Base-by-base conservation (phyloP, 129 eudicot genomes). In the Artemisia annua region DNA sequence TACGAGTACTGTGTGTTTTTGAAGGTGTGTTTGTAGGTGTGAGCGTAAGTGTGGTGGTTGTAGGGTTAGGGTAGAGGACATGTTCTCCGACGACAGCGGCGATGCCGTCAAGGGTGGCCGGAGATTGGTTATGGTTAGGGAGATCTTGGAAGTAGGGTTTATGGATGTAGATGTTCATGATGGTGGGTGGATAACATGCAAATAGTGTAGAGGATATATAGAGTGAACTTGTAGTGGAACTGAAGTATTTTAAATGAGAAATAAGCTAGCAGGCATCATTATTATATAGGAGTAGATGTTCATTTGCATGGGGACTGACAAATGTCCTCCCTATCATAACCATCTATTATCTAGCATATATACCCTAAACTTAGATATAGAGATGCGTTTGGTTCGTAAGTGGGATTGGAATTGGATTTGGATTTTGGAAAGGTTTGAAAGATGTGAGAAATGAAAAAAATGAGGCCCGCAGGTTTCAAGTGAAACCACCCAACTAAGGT, bases 21-120 rank as follows among this genome's bases (percentile, higher is more conserved):
- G 43, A 4, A 60, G 8, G 10, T 19, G 61, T 28, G 20, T 11
- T 7, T 11, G 57, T 69, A 14, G 43, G 5, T 26, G 55, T 67
- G 13, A n/a, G 4, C 11, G 57, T 69, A 13, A 24, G 2, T 26
- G 55, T 67, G 9, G 16, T 11, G 12, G 64, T 1, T 11, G 64
- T 16, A 13, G 74, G 7, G 14, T 39, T 79, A 11, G 83, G 85
- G 66, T 77, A 86, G 16, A 77, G 81, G 7, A 85, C 48, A 7
- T 85, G 87, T 61, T 92, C 88, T 3, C 96, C 96, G 4, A 92
- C 98, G 58, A 92, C 78, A 0, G 96, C 98, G 11, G 94, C 98
- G 3, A 92, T 92, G 51, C 98, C 98, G 64, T 92, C 98, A 3
- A 92, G 94, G 51, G 70, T 71, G 3, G 80, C 67, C 10, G 81